Base-by-base conservation (phyloP, 129 eudicot species). In the Saposhnikovia divaricata region DNA sequence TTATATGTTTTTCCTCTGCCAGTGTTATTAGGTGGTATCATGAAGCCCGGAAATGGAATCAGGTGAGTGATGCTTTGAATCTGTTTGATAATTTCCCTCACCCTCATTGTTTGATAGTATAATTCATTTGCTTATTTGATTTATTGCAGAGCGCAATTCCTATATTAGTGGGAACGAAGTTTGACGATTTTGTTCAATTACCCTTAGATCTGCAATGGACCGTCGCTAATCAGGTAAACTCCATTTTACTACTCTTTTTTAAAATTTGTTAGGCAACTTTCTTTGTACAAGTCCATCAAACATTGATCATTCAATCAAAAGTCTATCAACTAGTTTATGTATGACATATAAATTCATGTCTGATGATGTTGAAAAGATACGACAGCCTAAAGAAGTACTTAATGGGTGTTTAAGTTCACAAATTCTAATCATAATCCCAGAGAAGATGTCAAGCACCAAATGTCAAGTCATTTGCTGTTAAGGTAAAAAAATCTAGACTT, bases 171-270 rank as follows among this genome's bases (percentile, higher is more conserved):
- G 97, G 98, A 27, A 93, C 93, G 75, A 93, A 93, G 85, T 93
- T 93, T 69, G 97, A 93, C 65, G 98, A 93, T 31, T 93, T 93
- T 37, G 92, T 90, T 9, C 89, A 87, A 42, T 85, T 91, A 70
- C 98, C 98, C 6, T 68, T 89, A 27, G 98, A 91, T 81, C 31
- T 93, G 82, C 98, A 93, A 42, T 89, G 97, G 97, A 86, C 96
- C 18, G 87, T 91, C 6, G 89, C 91, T 15, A 91, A 79, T 76
- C 88, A 93, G 97, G 98, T 93, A 72, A 78, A 9, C 68, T 59
- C n/a, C 9, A 8, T 46, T 14, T 46, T 46, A 8, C 13, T 57
- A 57, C 66, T 57, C 28, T 23, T 57, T 57, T 57, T 57, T 28
- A 2, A 57, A 13, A 21, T 57, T 7, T 21, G 28, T 57, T 57